Base-by-base conservation (phyloP, 2,329 filamentous ascomycete genomes). In the Trichoderma lentiforme region DNA sequence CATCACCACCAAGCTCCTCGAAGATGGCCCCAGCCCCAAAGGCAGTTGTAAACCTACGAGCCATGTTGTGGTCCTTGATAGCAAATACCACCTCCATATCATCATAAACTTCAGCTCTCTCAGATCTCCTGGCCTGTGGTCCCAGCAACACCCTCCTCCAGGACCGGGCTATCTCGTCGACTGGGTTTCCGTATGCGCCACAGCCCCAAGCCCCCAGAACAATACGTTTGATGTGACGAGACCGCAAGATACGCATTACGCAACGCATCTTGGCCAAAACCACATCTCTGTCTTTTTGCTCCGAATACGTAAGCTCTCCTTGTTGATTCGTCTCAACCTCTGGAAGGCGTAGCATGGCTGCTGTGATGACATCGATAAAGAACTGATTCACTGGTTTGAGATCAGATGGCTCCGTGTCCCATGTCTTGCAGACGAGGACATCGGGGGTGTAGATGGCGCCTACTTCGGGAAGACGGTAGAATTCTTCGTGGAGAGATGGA, bases 191-290 rank as follows among this genome's bases (percentile, higher is more conserved):
- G 71, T 90, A 89, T 0, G 88, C 88, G 3, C 89, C 89, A 73
- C 89, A 91, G 0, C 90, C 90, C 88, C 89, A 91, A 0, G 89
- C 89, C 0, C 90, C 90, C 0, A 91, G 81, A 0, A 92, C 86
- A 0, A 91, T 75, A 70, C 81, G 84, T 47, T 80, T 82, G 4
- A 82, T 82, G 0, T 86, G 85, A 71, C 84, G 84, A 1, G 80
- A 76, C 9, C 82, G 78, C 3, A 84, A 82, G 5, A 91, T 85
- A 1, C 88, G 82, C 78, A 91, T 76, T 1, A 90, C 88, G 6
- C 83, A 84, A 30, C 83, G 82, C 84, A 92, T 91, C 79, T 91
- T 91, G 7, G 80, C 79, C 30, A 84, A 75, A 0, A 84, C 84
- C 9, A 86, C 73, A 51, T 88, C 86, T 2, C 86, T 81, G 71